phyloP scores from a whole-genome alignment of 768 basidiomycete genomes.

The Suillus weaverae region DNA sequence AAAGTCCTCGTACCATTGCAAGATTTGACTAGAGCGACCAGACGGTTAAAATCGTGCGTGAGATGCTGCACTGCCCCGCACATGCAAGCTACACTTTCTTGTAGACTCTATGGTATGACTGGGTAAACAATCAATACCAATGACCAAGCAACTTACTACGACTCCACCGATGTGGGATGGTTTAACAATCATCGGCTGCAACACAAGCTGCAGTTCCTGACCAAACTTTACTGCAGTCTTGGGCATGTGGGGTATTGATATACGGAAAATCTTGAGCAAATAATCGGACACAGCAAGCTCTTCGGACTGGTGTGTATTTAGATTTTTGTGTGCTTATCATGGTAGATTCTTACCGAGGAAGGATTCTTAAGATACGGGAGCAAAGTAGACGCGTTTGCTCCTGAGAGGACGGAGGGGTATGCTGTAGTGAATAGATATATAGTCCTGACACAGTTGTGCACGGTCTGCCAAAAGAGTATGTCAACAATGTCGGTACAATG shows the following conservation, averaged over 20 bases:
- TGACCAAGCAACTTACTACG: slow-evolving; percentile 43
- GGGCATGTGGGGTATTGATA: slow-evolving; percentile 84
- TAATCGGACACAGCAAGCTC: slow-evolving; percentile 85
- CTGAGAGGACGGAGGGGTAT: slow-evolving; percentile 82
- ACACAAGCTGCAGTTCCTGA: slow-evolving; percentile 72
- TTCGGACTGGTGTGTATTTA: slow-evolving; percentile 53
- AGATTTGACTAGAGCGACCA: slow-evolving; percentile 80
- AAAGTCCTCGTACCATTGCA: slow-evolving; percentile 63
- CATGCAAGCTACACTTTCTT: slow-evolving; percentile 92
- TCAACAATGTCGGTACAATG: slow-evolving; percentile 1
- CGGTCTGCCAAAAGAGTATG: slow-evolving; percentile 49
- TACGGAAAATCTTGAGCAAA: slow-evolving; percentile 84
- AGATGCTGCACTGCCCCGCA: slow-evolving; percentile 82
- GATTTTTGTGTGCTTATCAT: background rate
- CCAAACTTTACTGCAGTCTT: slow-evolving; percentile 89
- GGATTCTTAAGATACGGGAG: slow-evolving; percentile 90
- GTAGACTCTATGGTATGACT: slow-evolving; percentile 57
- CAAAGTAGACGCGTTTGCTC: slow-evolving; percentile 78
- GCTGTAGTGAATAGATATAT: slow-evolving; percentile 82
- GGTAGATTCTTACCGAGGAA: slow-evolving; percentile 50
- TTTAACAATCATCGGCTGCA: slow-evolving; percentile 92
- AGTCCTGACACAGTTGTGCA: slow-evolving; percentile 81
- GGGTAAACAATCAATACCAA: background rate
- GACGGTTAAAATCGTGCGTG: slow-evolving; percentile 79
- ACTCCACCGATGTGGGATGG: slow-evolving; percentile 70